Evolutionary conservation across 768 basidiomycete species (phyloP), one percentile per base, ranked within the genome.

Genomic region (Lentinula sp.): DNA sequence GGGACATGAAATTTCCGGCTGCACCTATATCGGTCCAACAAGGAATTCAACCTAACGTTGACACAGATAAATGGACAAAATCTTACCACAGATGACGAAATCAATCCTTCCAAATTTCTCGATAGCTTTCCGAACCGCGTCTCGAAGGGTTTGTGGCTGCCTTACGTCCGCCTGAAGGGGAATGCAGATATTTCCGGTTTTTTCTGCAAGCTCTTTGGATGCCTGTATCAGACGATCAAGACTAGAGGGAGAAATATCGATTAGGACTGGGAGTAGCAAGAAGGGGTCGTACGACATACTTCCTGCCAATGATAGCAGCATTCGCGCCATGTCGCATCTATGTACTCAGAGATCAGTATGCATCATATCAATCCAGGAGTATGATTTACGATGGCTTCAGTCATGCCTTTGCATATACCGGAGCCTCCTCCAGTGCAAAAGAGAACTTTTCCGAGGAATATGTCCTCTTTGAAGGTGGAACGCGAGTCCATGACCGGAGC

Each of bases 1-100:
- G 88, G 1, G 89, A 88, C 32, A 99, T 79, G 75, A 98, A 99
- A 76, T 98, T 99, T 2, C 96, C 96, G 62, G 96, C 96, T 43
- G 95, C 95, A 64, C 93, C 93, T 94, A 68, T 23, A 28, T 31
- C 34, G 34, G 32, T 23, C 23, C 23, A 43, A 37, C 28, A 40
- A 34, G 3, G 18, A 35, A 46, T 2, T 3, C 31, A 16, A 6
- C n/a, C 16, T 39, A 10, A 55, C 18, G 9, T 40, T 10, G 1
- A 45, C 16, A 40, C 16, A 31, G 52, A 52, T 48, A 3, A 53
- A 31, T 32, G 45, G 42, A 53, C 23, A 16, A 28, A 32, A 2
- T 74, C 80, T 61, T 71, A 91, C 94, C 94, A 69, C 93, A 94
- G 58, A 98, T 91, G 54, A 98, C 95, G 70, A 92, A 96, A 75